phyloP scores from a whole-genome alignment of 208 protist species.

The Porcisia deanei region DNA sequence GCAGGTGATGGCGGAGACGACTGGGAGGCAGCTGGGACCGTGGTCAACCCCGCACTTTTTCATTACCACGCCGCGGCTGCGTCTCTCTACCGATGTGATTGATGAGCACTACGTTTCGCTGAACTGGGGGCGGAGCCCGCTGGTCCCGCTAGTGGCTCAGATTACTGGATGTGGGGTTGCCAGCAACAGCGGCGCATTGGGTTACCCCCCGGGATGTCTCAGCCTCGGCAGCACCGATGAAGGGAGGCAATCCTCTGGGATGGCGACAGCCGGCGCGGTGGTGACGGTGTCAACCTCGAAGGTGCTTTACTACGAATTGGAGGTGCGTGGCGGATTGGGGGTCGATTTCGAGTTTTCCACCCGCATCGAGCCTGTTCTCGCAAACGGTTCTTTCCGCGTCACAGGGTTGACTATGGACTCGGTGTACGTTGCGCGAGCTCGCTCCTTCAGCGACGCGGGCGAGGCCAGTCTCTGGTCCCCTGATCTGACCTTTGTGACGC shows the following conservation, averaged over 20 bases:
- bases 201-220: not conserved
- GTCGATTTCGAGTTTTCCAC: conserved; percentile 32
- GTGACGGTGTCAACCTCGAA: conserved; percentile 39
- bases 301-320: conserved; percentile 59
- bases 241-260: not conserved
- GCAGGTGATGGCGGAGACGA: conserved; percentile 81
- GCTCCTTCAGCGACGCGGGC: conserved; percentile 59
- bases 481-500: conserved; percentile 60
- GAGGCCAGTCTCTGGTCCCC: conserved; percentile 70
- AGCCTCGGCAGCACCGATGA: not conserved
- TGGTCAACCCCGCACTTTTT: conserved; percentile 77
- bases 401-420: conserved; percentile 56
- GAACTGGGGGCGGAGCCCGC: conserved; percentile 49
- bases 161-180: conserved; percentile 2
- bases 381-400: conserved; percentile 38
- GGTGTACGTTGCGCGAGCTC: conserved; percentile 60
- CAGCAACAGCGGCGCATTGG: not conserved
- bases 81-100: conserved; percentile 41
- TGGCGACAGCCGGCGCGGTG: not conserved
- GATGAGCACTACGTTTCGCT: conserved; percentile 78
- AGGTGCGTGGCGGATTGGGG: conserved; percentile 39
- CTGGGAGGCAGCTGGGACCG: conserved; percentile 71
- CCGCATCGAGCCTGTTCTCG: conserved; percentile 21
- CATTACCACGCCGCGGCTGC: conserved; percentile 72
- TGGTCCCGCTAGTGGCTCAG: conserved; percentile 23